A percentile compares a stretch with the other conserved stretches of the same genome.
Evolutionary conservation across 2,329 filamentous ascomycete genomes (phyloP).

Genomic region (Calonectria naviculata): DNA sequence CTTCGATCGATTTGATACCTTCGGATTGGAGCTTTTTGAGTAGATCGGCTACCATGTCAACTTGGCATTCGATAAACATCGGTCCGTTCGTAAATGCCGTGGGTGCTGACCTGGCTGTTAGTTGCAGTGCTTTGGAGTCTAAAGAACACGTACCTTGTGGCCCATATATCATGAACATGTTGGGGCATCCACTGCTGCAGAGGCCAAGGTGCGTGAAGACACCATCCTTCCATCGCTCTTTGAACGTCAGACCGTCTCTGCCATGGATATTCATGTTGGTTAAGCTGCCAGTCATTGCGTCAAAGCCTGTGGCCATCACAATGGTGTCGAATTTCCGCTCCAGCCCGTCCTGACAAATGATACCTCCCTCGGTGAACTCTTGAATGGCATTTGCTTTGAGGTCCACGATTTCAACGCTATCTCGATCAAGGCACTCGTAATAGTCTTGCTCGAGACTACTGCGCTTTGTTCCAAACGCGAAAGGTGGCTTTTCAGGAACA

Average conservation of each 20-base stretch:
- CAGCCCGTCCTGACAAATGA: constrained; percentile 50
- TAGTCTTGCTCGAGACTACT: constrained; percentile 54
- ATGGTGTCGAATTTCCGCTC: constrained; percentile 38
- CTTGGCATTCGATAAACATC: constrained; percentile 34
- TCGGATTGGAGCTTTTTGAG: constrained; percentile 22
- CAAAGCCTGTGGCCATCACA: constrained; percentile 36
- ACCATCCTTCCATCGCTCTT: constrained; percentile 29
- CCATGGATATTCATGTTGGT: constrained; percentile 34
- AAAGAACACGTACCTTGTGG: constrained; percentile 29
- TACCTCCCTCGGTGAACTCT: constrained; percentile 51
- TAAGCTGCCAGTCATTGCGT: constrained; percentile 34
- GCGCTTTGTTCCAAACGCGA: constrained; percentile 59
- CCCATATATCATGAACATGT: constrained; percentile 39
- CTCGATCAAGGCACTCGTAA: constrained; percentile 48
- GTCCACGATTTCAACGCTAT: constrained; percentile 59
- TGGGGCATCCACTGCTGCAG: constrained; percentile 32
- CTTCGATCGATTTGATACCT: constrained; percentile 20
- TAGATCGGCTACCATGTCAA: constrained; percentile 29
- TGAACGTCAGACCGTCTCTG: constrained; percentile 23
- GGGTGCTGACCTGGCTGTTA: constrained; percentile 13
- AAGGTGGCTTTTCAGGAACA: constrained; percentile 56
- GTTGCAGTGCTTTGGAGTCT: not conserved
- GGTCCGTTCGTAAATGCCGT: constrained; percentile 32
- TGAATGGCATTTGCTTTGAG: constrained; percentile 55
- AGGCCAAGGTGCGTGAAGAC: constrained; percentile 37